Base-by-base conservation (phyloP, 176 grass and related monocot genomes). In the Puya raimondii region DNA sequence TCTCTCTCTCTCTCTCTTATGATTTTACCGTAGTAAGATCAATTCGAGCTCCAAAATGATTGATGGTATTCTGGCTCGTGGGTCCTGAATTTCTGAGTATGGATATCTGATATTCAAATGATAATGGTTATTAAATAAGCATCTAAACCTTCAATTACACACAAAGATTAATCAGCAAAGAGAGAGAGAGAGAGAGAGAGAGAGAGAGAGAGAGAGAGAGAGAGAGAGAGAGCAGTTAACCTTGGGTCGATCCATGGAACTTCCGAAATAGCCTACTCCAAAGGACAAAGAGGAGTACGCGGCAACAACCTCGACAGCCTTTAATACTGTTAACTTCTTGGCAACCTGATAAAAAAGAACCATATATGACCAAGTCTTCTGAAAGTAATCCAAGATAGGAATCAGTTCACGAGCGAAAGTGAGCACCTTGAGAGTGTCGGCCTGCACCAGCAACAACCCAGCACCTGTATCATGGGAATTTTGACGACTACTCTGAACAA, bases 271-370 rank as follows among this genome's bases (percentile, higher is more conserved):
- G 67, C 86, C 93, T 6, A 90, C 71, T 52, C 86, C 93, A 67
- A 92, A 90, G 22, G 93, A 96, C n/a, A 84, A 65, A 0, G 93
- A 96, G 2, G 88, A 90, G 71, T 92, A 92, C 11, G 86, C 93
- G 49, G 88, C 93, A 80, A 87, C 88, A 15, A 96, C 33, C 78
- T 96, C 93, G 6, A 72, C 53, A 2, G 81, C 86, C 70, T 85
- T 81, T 26, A 92, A 77, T 63, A 47, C 20, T 75, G 66, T 57
- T 59, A 2, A 52, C 53, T 64, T 85, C 67, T 66, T 81, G 64
- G 70, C 11, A 73, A 58, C 54, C 88, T 92, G 73, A 49, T 23
- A 69, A 69, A 65, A 27, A 17, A 74, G 48, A 63, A 50, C 57
- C 65, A 68, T 50, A 16, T 49, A 22, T 29, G 10, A 20, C 33